phyloP scores from a whole-genome alignment of 371 early-diverging fungal genomes.

The Umbelopsis sp. region DNA sequence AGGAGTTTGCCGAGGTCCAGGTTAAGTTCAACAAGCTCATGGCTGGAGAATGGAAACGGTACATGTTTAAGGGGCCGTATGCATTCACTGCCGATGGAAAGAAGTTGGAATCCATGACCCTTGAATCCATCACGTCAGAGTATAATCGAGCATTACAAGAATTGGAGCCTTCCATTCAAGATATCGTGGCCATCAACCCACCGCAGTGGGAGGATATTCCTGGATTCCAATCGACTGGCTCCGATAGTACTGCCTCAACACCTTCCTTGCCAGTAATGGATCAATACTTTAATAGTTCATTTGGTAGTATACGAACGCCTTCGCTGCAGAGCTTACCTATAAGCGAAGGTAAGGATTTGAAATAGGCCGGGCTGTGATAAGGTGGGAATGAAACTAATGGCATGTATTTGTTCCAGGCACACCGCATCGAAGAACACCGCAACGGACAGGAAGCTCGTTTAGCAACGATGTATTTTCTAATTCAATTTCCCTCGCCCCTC shows the following conservation, averaged over 20 bases:
- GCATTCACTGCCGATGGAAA: constrained; percentile 27
- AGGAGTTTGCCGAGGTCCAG: constrained; percentile 66
- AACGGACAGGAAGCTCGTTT: background rate
- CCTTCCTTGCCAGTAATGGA: background rate
- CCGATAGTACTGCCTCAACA: background rate
- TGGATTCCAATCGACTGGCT: background rate
- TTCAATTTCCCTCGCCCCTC: background rate
- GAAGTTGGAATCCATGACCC: constrained; percentile 23
- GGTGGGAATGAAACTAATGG: background rate
- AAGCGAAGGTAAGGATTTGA: constrained; percentile 3
- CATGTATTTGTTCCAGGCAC: background rate
- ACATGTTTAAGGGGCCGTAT: constrained; percentile 16
- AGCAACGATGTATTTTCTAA: background rate
- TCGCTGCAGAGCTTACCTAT: background rate
- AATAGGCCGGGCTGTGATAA: background rate
- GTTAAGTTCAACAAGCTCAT: constrained; percentile 47
- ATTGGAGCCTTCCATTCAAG: constrained; percentile 19
- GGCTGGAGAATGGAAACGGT: constrained; percentile 38
- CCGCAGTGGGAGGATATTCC: constrained; percentile 17
- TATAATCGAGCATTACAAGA: constrained; percentile 21
- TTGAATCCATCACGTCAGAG: constrained; percentile 19
- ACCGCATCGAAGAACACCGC: background rate
- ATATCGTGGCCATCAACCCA: constrained; percentile 25
- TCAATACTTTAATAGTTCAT: background rate
- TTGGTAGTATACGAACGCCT: constrained; percentile 1